Percentiles rank a stretch among this genome's conserved stretches.
phyloP scores from a whole-genome alignment of 352 stramenopile genomes.

The Phytophthora podocarpi region DNA sequence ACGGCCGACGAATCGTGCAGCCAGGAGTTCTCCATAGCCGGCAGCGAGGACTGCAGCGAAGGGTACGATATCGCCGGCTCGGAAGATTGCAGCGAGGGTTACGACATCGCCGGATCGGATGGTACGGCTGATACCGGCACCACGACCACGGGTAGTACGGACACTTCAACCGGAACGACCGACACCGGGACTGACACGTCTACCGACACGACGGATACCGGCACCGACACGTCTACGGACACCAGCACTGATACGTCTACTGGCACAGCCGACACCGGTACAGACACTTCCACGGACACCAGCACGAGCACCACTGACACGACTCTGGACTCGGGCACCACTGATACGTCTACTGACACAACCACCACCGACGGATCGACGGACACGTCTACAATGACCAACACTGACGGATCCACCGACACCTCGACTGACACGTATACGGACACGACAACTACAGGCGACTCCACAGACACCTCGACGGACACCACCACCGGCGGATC shows the following conservation, averaged over 20 bases:
- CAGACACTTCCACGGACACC: slow-evolving; percentile 8
- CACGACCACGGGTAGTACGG: no score
- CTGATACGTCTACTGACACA: slow-evolving; percentile 1
- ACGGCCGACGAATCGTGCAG: slow-evolving; percentile 9
- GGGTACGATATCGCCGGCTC: slow-evolving; percentile 29
- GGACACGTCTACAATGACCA: no score
- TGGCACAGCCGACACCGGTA: neutral
- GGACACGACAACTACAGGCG: neutral
- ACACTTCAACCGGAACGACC: no score
- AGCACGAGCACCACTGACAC: neutral
- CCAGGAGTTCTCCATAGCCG: slow-evolving; percentile 14
- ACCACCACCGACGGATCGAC: neutral
- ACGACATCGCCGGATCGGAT: slow-evolving; percentile 31
- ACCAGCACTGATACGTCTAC: no score
- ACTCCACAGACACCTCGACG: slow-evolving; percentile 2
- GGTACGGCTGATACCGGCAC: no score
- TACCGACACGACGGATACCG: slow-evolving; percentile 1
- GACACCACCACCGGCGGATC: neutral
- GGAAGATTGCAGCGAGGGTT: slow-evolving; percentile 26
- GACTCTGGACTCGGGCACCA: slow-evolving; percentile 1
- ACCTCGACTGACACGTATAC: slow-evolving; percentile 24
- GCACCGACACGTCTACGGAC: neutral
- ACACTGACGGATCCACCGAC: slow-evolving; percentile 1
- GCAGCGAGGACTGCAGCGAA: slow-evolving; percentile 25
- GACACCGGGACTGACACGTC: neutral